These are phyloP conservation scores for Artemisia annua DNA, from an alignment of 129 eudicot genomes.

Conservation along the genomic window DNA sequence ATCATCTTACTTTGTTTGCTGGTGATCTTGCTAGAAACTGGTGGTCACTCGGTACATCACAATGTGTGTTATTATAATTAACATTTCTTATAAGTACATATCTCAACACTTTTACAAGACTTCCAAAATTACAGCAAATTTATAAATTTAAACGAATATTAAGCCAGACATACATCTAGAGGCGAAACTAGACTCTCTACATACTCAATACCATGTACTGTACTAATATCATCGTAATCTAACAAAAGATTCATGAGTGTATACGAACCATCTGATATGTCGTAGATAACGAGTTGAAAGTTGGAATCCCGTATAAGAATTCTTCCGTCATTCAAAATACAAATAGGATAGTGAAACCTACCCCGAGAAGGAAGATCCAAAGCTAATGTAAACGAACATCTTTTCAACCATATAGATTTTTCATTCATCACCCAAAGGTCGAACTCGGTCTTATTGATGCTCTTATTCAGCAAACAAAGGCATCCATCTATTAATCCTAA, in stretches of 20 bases:
- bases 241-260: not conserved
- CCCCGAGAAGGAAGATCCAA: not conserved
- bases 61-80: no score
- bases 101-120: no score
- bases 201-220: no score
- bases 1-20: no score
- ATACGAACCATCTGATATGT: not conserved
- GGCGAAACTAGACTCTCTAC: no score
- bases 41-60: no score
- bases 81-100: no score
- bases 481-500: not conserved
- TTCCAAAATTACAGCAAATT: no score
- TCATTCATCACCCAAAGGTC: constrained; percentile 21
- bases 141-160: no score
- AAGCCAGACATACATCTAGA: no score
- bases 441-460: not conserved
- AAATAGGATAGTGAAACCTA: not conserved
- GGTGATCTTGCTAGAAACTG: no score
- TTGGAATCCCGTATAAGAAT: not conserved
- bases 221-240: not conserved
- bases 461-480: not conserved
- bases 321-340: constrained; percentile 6
- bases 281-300: constrained; percentile 11
- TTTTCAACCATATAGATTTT: constrained; percentile 11
- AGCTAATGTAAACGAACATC: constrained; percentile 3